These are phyloP conservation scores for Chalciporus sphaerocephalus DNA, from an alignment of 768 basidiomycete genomes.

Conservation along the genomic window DNA sequence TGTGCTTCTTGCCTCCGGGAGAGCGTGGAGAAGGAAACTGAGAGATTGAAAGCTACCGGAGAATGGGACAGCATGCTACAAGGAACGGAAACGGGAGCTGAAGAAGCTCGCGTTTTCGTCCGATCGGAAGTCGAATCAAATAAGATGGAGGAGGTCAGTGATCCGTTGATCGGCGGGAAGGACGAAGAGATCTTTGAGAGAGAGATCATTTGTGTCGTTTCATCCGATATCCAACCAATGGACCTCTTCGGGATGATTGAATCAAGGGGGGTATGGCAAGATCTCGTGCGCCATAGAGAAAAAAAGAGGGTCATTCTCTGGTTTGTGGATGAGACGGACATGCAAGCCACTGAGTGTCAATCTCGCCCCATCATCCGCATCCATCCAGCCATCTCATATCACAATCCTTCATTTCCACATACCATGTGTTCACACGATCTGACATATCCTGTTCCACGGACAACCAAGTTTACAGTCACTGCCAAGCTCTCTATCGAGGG, in stretches of 20 bases:
- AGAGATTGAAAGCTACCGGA: conserved; percentile 21
- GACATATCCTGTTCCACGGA: conserved; percentile 16
- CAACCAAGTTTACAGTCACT: conserved; percentile 37
- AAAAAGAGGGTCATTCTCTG: neutral
- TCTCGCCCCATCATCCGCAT: conserved; percentile 7
- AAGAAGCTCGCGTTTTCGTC: neutral
- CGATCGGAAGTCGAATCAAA: neutral
- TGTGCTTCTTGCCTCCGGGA: conserved; percentile 39
- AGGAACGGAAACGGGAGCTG: conserved; percentile 5
- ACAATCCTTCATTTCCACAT: too few relatives aligned
- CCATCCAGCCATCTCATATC: conserved; percentile 13
- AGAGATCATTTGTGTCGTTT: conserved; percentile 13
- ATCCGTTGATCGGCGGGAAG: neutral
- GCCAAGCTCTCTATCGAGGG: conserved; percentile 41
- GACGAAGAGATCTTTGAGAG: conserved; percentile 18
- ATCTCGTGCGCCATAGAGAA: neutral
- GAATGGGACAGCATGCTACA: conserved; percentile 17
- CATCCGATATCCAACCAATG: neutral
- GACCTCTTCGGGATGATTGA: neutral
- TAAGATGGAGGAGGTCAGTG: neutral
- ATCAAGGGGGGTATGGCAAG: neutral
- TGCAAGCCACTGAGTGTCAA: neutral
- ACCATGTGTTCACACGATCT: conserved; percentile 6
- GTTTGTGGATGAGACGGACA: neutral
- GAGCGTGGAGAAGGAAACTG: conserved; percentile 23